A percentile compares a stretch with the other conserved stretches of the same genome.
Conservation (phyloP, 768 basidiomycete species). For the Chalciporus piperatus region DNA sequence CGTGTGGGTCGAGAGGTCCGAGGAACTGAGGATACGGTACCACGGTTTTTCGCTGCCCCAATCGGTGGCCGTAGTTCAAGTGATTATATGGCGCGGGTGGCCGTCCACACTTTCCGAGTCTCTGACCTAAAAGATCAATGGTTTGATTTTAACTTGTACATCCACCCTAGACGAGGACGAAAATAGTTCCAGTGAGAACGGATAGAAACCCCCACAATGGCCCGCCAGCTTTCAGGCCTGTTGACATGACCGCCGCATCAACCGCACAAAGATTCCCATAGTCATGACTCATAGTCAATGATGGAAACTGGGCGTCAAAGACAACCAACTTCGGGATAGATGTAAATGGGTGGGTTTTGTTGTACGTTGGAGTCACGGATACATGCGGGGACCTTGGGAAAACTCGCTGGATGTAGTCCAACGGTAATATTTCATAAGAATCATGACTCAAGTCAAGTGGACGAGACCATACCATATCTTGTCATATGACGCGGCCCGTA, state of each 20-base stretch:
- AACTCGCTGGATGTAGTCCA: slow-evolving; percentile 9
- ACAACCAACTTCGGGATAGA: slow-evolving; percentile 4
- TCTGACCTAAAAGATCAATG: slow-evolving; percentile 7
- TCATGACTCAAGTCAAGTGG: slow-evolving; percentile 8
- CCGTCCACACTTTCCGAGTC: slow-evolving; percentile 12
- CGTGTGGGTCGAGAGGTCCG: slow-evolving; percentile 16
- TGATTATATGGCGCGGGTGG: slow-evolving; percentile 11
- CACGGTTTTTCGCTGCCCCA: slow-evolving; percentile 8
- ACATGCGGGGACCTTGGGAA: slow-evolving; percentile 17
- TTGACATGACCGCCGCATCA: slow-evolving; percentile 17
- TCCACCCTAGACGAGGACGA: slow-evolving; percentile 6
- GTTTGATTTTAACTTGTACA: neutral
- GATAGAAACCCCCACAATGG: slow-evolving; percentile 10
- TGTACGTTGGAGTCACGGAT: slow-evolving; percentile 14
- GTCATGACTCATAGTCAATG: slow-evolving; percentile 14
- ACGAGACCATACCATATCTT: slow-evolving; percentile 7
- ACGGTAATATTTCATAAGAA: slow-evolving; percentile 13
- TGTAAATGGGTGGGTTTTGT: too few relatives aligned
- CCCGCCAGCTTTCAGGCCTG: slow-evolving; percentile 20
- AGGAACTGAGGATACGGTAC: slow-evolving; percentile 10
- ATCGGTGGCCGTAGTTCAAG: slow-evolving; percentile 9
- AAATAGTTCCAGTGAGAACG: slow-evolving; percentile 29
- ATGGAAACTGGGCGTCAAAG: slow-evolving; percentile 5
- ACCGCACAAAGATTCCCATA: slow-evolving; percentile 23
- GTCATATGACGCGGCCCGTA: slow-evolving; percentile 21